Base-by-base conservation (phyloP, 768 basidiomycete genomes). In the Omphalotus guepiniiformis region DNA sequence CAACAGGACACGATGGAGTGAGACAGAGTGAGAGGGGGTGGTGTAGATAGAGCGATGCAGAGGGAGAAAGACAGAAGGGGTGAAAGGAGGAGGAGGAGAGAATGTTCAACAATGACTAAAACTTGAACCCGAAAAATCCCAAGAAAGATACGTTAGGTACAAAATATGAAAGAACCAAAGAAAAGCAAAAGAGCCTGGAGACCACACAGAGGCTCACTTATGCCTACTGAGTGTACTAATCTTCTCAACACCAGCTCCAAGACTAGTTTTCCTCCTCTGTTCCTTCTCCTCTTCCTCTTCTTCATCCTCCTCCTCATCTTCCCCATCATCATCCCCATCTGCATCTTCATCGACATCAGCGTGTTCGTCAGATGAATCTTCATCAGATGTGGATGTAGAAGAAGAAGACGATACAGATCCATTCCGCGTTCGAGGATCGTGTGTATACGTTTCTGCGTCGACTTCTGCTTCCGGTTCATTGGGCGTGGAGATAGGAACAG, bases 211-310 rank as follows among this genome's bases (percentile, higher is more conserved):
- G n/a, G n/a, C 18, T 32, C 28, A 47, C 29, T 64, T 55, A 47
- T 68, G 67, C 41, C 62, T 55, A 47, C 67, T 68, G 43, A n/a
- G n/a, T n/a, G n/a, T n/a, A n/a, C n/a, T n/a, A 32, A 67, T 53
- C 51, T 67, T 67, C 51, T 67, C 67, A 16, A 67, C 61, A 6
- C 67, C 67, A 7, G 65, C 65, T 18, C 65, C 63, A 0, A 65
- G 53, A 2, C 59, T 55, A 12, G 67, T 67, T 50, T 59, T 68
- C 35, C 67, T 57, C 16, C 23, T 15, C 38, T 50, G 28, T 25
- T 49, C 48, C 4, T 37, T 36, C 19, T 43, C 37, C 19, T 32
- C 42, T 3, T 53, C 49, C 15, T 49, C 48, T 25, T 48, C 46
- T 6, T 53, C 52, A 15, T 50, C 48, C 5, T 50, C 52, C 1